Percentiles rank a stretch among this genome's conserved stretches.
These are phyloP conservation scores for Bauhinia variegata DNA, from an alignment of 306 rosid genomes.

Conservation along the genomic window DNA sequence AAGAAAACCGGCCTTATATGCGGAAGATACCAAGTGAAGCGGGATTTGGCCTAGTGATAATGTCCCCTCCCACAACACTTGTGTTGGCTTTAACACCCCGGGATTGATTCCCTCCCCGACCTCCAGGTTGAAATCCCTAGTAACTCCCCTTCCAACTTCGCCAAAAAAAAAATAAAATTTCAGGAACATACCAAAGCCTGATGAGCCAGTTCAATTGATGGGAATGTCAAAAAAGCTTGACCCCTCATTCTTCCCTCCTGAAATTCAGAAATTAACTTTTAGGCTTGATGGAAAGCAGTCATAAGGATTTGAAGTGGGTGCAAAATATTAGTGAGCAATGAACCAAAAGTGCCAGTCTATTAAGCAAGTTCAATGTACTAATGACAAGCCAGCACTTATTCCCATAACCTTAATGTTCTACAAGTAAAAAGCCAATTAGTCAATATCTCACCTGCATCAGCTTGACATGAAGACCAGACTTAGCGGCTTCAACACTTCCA, in stretches of 20 bases:
- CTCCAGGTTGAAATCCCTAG: too few species aligned
- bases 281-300: slow-evolving; percentile 17
- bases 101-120: too few species aligned
- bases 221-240: slow-evolving; percentile 93
- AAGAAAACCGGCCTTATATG: not conserved
- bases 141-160: too few species aligned
- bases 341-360: not conserved
- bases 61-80: too few species aligned
- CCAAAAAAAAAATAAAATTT: too few species aligned
- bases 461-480: slow-evolving; percentile 70
- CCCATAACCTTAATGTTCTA: slow-evolving; percentile 13
- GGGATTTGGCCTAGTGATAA: too few species aligned
- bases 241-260: slow-evolving; percentile 99
- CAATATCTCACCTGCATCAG: slow-evolving; percentile 78
- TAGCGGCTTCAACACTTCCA: slow-evolving; percentile 74
- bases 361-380: slow-evolving; percentile 20
- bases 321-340: not conserved
- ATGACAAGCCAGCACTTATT: not conserved
- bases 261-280: slow-evolving; percentile 42
- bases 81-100: too few species aligned
- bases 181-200: slow-evolving; percentile 72
- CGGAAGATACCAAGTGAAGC: slow-evolving; percentile 70
- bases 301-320: slow-evolving; percentile 2
- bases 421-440: not conserved
- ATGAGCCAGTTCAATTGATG: slow-evolving; percentile 80